These are phyloP conservation scores for Aspergillus eucalypticola DNA, from an alignment of 2,329 filamentous ascomycete genomes.

Conservation along the genomic window DNA sequence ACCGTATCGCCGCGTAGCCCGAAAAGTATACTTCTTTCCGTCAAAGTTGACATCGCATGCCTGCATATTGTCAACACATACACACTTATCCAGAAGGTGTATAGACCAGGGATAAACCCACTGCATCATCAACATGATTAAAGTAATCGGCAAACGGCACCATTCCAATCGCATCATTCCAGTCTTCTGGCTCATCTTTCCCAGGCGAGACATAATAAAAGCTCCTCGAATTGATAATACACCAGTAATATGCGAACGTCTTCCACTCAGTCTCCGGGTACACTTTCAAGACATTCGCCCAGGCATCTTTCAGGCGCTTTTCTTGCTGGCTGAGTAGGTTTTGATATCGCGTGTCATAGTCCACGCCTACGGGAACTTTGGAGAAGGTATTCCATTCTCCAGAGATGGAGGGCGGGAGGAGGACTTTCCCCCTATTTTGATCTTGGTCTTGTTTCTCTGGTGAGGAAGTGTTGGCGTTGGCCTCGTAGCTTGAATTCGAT, in stretches of 20 bases:
- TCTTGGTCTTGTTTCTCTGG: background rate
- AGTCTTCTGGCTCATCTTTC: constrained; percentile 31
- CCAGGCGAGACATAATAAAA: constrained; percentile 56
- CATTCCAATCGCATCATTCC: constrained; percentile 42
- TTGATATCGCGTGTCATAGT: constrained; percentile 37
- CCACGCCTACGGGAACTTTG: constrained; percentile 21
- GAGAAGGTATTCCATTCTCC: constrained; percentile 36
- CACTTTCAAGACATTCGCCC: constrained; percentile 44
- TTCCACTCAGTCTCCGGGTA: constrained; percentile 42
- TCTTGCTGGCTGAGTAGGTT: constrained; percentile 53
- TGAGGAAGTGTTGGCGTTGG: constrained; percentile 20
- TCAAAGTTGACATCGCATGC: constrained; percentile 32
- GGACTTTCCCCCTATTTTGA: background rate
- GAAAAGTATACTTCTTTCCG: constrained; percentile 29
- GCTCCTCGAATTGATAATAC: constrained; percentile 59
- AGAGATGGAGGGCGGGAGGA: constrained; percentile 40
- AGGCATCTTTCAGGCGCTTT: constrained; percentile 54
- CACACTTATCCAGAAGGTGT: background rate
- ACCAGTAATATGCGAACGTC: constrained; percentile 56
- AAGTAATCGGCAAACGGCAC: constrained; percentile 46
- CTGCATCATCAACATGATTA: constrained; percentile 41
- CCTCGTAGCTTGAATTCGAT: constrained; percentile 29
- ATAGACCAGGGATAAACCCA: constrained; percentile 17
- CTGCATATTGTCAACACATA: constrained; percentile 9
- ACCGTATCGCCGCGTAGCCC: constrained; percentile 30